Base-by-base conservation (phyloP, 2,329 filamentous ascomycete genomes). In the Colletotrichum ledebouriae region DNA sequence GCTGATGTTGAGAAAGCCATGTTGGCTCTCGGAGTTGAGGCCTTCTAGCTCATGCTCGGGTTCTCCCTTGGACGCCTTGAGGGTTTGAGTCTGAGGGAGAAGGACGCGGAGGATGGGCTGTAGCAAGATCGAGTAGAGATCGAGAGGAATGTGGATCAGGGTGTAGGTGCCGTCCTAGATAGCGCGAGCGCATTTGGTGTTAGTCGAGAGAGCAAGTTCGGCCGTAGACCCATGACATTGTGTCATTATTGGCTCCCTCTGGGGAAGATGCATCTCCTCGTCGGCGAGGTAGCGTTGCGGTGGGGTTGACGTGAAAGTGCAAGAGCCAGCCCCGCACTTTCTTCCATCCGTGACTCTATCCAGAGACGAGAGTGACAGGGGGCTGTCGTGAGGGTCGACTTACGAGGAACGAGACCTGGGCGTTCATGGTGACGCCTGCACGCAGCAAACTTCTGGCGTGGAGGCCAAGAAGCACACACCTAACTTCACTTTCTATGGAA, bases 1-100 rank as follows among this genome's bases (percentile, higher is more conserved):
- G 71, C 93, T 97, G 73, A 99, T 90, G 78, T 98, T 98, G 77
- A 98, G 87, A 79, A 99, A 98, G 50, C 90, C 89, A 79, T 96
- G 92, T 76, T 86, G 86, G 70, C 84, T 81, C 70, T 86, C 85
- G 49, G 79, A 70, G 3, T 82, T 84, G 49, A 87, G 79, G 17
- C 84, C 85, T 69, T 85, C 82, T 50, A 83, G 76, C 49, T 78
- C 75, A 56, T 77, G 76, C 68, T 81, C 76, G 57, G 78, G 75
- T 22, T 76, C 77, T 59, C 78, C 76, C 64, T 67, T 69, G 66
- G 70, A 79, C 74, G 73, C 82, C 77, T 73, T 73, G 63, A 81
- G 72, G 64, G 76, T 77, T 66, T 85, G 81, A 20, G 81, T 82
- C 70, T 88, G 85, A 13, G 94, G 93, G 63, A 97, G 88, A 52